Conservation (phyloP, 208 protist genomes). For the Wallacemonas rigidus region DNA sequence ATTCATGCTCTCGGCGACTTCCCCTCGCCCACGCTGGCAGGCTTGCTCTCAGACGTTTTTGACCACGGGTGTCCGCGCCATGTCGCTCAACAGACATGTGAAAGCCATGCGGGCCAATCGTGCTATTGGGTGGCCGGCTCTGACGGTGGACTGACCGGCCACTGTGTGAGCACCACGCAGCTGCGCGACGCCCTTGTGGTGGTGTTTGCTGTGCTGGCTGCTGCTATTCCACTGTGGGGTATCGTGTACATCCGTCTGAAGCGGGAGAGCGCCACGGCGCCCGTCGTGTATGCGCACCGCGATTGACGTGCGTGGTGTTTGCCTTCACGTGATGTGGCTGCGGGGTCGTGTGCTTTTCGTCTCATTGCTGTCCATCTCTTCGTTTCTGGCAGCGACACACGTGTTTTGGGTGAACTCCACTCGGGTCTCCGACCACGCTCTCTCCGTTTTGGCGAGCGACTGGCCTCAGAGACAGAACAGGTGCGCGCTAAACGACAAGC, state of each 20-base stretch:
- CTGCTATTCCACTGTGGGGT: constrained; percentile 62
- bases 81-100: constrained; percentile 3
- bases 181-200: constrained; percentile 74
- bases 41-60: constrained; percentile 63
- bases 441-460: too few relatives aligned
- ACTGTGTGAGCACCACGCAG: constrained; percentile 55
- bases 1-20: constrained; percentile 91
- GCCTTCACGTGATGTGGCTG: too few relatives aligned
- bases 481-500: too few relatives aligned
- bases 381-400: too few relatives aligned
- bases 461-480: too few relatives aligned
- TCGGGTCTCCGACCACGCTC: too few relatives aligned
- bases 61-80: constrained; percentile 40
- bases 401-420: too few relatives aligned
- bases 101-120: neutral
- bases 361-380: too few relatives aligned
- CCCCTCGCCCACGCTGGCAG: constrained; percentile 81
- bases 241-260: constrained; percentile 42
- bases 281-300: too few relatives aligned
- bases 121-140: constrained; percentile 47
- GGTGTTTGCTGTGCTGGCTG: constrained; percentile 48
- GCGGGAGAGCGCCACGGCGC: neutral
- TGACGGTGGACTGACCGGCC: constrained; percentile 17
- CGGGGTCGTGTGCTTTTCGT: too few relatives aligned
- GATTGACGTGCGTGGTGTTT: too few relatives aligned